Base-by-base conservation (phyloP, 148 eudicot genomes). In the Bassia scoparia region DNA sequence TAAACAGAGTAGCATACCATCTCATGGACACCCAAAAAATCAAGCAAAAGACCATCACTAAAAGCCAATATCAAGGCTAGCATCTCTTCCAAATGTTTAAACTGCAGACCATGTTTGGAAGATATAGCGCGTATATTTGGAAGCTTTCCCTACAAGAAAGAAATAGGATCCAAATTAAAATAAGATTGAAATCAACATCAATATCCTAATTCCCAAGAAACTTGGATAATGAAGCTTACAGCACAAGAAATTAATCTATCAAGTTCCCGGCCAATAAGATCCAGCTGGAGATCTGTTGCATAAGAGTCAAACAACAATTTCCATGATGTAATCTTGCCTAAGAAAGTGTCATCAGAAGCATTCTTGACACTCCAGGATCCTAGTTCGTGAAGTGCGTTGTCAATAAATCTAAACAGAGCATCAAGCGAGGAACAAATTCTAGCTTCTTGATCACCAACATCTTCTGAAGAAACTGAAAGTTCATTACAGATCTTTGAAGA, bases 1-100 rank as follows among this genome's bases (percentile, higher is more conserved):
- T 2, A 43, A 27, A 62, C 27, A 50, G 67, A 71, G 33, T 49
- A 72, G 76, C 89, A 71, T 83, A 91, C 97, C 89, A 63, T 83
- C 73, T 85, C 83, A 74, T 90, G 97, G 37, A 83, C 82, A 29
- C 80, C 78, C 69, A 95, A 77, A 78, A 89, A 89, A 71, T 95
- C 97, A 69, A 66, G 83, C 81, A 95, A 83, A 77, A 95, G 87
- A 71, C 85, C 82, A 69, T 90, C 78, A 61, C 94, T 69, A 27
- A 89, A 87, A 69, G 79, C 80, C 71, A 87, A 33, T 67, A 90
- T 68, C 67, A 79, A 74, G 78, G 81, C 81, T 82, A 95, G 70
- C 61, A 86, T 56, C 38, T 62, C 77, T 69, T 83, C 67, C 68
- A 92, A 78, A 71, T 78, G 77, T 77, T 83, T 81, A 34, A 88